Evolutionary conservation across 768 basidiomycete species (phyloP).

Genomic region (Kwoniella pini): DNA sequence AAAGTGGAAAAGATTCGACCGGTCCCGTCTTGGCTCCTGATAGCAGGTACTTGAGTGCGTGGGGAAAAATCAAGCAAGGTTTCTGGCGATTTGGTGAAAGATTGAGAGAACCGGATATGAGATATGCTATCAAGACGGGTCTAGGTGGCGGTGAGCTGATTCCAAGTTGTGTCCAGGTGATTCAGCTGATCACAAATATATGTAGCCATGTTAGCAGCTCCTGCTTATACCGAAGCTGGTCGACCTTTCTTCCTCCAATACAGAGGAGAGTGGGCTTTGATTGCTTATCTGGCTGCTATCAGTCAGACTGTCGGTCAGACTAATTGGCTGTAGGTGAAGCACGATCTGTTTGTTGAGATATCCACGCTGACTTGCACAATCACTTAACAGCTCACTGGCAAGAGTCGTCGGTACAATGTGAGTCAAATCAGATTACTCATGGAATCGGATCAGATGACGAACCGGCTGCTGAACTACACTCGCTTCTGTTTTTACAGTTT

Average conservation of each 20-base stretch:
- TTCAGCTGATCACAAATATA: background rate
- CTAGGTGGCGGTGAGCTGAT: conserved; percentile 46
- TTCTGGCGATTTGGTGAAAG: conserved; percentile 72
- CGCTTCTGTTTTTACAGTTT: conserved; percentile 1
- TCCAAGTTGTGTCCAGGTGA: background rate
- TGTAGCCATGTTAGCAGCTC: conserved; percentile 75
- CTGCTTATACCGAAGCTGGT: conserved; percentile 81
- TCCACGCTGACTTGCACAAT: background rate
- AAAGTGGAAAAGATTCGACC: conserved; percentile 76
- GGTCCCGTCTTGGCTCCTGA: conserved; percentile 81
- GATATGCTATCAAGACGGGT: conserved; percentile 82
- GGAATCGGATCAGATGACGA: background rate
- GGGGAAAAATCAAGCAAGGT: conserved; percentile 67
- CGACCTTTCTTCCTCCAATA: conserved; percentile 76
- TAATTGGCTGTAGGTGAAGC: conserved; percentile 66
- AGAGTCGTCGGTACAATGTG: conserved; percentile 84
- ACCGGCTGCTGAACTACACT: background rate
- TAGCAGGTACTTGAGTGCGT: conserved; percentile 62
- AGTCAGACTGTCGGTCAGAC: conserved; percentile 62
- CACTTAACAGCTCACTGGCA: conserved; percentile 59
- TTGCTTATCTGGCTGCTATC: conserved; percentile 66
- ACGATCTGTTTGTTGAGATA: too few species aligned
- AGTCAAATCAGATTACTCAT: conserved; percentile 44
- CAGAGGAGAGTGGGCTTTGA: conserved; percentile 92
- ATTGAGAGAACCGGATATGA: conserved; percentile 71